These are phyloP conservation scores for Hawksworthiomyces lignivorus DNA, from an alignment of 2,329 filamentous ascomycete genomes.

Conservation along the genomic window DNA sequence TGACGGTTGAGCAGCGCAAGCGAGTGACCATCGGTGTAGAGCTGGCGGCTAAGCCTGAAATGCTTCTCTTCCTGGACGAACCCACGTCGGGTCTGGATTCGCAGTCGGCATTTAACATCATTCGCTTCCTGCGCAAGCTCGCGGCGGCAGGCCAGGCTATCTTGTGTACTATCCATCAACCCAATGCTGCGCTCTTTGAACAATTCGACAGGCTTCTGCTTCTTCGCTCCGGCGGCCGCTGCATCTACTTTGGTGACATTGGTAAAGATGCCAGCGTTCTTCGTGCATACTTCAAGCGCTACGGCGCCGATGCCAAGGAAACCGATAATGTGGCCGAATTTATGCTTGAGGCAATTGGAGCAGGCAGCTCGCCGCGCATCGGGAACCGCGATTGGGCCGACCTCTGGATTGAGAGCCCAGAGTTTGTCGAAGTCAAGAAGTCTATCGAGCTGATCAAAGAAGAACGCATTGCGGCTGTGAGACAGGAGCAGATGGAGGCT, in stretches of 20 bases:
- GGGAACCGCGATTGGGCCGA: constrained; percentile 73
- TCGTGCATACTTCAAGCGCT: constrained; percentile 52
- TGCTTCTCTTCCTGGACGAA: constrained; percentile 72
- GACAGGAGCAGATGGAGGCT: constrained; percentile 13
- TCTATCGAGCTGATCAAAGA: constrained; percentile 61
- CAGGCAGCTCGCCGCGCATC: constrained; percentile 63
- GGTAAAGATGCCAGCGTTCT: constrained; percentile 65
- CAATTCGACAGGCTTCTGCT: constrained; percentile 79
- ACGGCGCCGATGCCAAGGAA: constrained; percentile 51
- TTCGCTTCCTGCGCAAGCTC: constrained; percentile 69
- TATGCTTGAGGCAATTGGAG: constrained; percentile 80
- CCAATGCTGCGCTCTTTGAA: constrained; percentile 78
- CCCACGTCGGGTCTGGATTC: constrained; percentile 68
- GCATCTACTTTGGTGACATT: constrained; percentile 81
- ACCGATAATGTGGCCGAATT: constrained; percentile 62
- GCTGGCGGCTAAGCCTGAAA: constrained; percentile 71
- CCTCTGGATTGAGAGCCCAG: constrained; percentile 66
- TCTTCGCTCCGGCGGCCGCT: constrained; percentile 68
- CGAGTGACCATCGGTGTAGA: constrained; percentile 91
- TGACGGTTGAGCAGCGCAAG: constrained; percentile 59
- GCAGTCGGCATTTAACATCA: constrained; percentile 68
- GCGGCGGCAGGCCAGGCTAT: constrained; percentile 78
- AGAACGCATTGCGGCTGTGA: constrained; percentile 36
- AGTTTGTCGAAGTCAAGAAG: constrained; percentile 58
- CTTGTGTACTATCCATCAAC: constrained; percentile 86